A percentile compares a stretch with the other conserved stretches of the same genome.
Conservation (phyloP, 75 land plant genomes). For the Picea sitchensis region DNA sequence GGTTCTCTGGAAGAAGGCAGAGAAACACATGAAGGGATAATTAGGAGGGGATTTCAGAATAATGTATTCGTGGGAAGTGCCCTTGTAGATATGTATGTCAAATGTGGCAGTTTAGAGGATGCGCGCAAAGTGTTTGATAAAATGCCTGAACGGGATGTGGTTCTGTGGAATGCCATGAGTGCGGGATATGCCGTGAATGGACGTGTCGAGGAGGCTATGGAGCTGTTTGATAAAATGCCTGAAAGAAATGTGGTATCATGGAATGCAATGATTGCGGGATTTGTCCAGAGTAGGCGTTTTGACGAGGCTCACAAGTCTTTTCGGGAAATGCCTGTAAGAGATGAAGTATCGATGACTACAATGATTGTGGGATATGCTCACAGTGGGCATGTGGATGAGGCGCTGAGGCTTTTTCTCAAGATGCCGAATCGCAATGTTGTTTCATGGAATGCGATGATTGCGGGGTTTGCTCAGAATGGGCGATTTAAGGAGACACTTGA, state of each 20-base stretch:
- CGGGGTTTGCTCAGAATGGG: constrained; percentile 28
- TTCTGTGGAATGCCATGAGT: too few species aligned
- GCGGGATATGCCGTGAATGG: too few species aligned
- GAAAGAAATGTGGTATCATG: too few species aligned
- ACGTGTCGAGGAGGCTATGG: too few species aligned
- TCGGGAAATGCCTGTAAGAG: background rate
- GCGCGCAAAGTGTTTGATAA: too few species aligned
- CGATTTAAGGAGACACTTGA: constrained; percentile 11
- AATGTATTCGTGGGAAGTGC: too few species aligned
- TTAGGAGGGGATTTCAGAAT: too few species aligned
- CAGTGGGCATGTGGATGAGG: background rate
- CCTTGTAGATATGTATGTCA: too few species aligned
- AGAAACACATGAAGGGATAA: background rate
- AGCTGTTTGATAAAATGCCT: too few species aligned
- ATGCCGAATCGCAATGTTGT: constrained; percentile 20
- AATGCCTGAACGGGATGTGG: too few species aligned
- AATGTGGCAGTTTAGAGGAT: too few species aligned
- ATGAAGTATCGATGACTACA: too few species aligned
- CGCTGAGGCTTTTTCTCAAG: constrained; percentile 21
- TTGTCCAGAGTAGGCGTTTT: background rate
- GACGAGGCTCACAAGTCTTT: background rate
- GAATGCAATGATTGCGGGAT: constrained; percentile 1
- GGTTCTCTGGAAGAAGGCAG: background rate
- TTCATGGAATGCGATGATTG: constrained; percentile 22
- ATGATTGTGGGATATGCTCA: background rate